These are phyloP conservation scores for Calonectria crousiana DNA, from an alignment of 2,329 filamentous ascomycete species.

Conservation along the genomic window DNA sequence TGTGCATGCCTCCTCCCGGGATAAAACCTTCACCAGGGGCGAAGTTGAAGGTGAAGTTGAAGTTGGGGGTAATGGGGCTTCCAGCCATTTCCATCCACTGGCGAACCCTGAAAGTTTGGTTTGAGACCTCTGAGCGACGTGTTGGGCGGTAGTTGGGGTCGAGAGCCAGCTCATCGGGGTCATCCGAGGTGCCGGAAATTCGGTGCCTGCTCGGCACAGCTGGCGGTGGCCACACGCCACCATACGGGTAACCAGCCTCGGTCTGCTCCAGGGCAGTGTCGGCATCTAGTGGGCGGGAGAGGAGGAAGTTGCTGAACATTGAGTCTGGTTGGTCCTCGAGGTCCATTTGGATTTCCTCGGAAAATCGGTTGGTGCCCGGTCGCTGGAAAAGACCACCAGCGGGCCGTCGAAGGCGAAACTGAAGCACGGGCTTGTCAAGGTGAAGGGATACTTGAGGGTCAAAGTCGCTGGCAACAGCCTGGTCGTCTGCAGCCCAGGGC, in stretches of 20 bases:
- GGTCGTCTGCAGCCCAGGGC: slow-evolving; percentile 73
- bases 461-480: slow-evolving; percentile 80
- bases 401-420: slow-evolving; percentile 56
- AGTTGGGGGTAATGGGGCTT: slow-evolving; percentile 40
- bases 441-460: slow-evolving; percentile 78
- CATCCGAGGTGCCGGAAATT: slow-evolving; percentile 50
- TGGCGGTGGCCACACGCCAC: slow-evolving; percentile 80
- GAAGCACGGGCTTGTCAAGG: slow-evolving; percentile 78
- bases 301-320: slow-evolving; percentile 76
- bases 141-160: slow-evolving; percentile 56
- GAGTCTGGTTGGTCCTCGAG: slow-evolving; percentile 59
- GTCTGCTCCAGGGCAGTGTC: slow-evolving; percentile 49
- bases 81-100: slow-evolving; percentile 79
- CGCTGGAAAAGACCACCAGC: slow-evolving; percentile 36
- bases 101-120: slow-evolving; percentile 79
- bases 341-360: slow-evolving; percentile 65
- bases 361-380: slow-evolving; percentile 54
- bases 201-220: slow-evolving; percentile 74
- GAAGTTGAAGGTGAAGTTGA: slow-evolving; percentile 30
- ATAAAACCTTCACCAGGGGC: slow-evolving; percentile 35
- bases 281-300: slow-evolving; percentile 65
- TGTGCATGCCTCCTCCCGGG: slow-evolving; percentile 31
- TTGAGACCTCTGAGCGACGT: slow-evolving; percentile 70
- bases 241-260: slow-evolving; percentile 55
- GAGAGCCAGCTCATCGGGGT: slow-evolving; percentile 40